Percentiles rank a stretch among this genome's conserved stretches.
Conservation (phyloP, 1,139 yeast genomes). For the Hansenula anomala region DNA sequence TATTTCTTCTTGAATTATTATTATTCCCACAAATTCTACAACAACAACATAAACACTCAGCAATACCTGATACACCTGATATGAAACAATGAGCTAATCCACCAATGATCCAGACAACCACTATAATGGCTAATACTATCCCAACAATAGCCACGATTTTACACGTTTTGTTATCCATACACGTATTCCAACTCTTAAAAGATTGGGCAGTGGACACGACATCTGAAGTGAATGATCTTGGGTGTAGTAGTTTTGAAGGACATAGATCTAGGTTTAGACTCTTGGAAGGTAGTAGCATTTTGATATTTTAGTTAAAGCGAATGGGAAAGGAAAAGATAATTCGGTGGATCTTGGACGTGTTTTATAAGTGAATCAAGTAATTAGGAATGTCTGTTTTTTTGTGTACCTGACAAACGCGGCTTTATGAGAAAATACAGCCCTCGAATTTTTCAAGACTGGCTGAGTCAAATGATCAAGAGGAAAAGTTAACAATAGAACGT, state of each 20-base stretch:
- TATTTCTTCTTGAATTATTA: not conserved
- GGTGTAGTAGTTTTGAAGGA: constrained; percentile 12
- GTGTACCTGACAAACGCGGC: no score
- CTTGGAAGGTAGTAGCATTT: not conserved
- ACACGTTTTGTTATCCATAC: constrained; percentile 75
- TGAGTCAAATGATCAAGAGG: no score
- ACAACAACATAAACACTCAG: constrained; percentile 39
- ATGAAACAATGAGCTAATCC: constrained; percentile 35
- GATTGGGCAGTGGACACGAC: constrained; percentile 44
- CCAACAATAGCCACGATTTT: constrained; percentile 77
- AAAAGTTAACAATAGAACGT: no score
- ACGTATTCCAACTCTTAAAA: constrained; percentile 67
- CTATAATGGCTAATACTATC: constrained; percentile 48
- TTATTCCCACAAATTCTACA: constrained; percentile 10
- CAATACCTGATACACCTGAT: constrained; percentile 33
- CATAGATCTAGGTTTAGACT: constrained; percentile 5
- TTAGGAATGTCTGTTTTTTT: no score
- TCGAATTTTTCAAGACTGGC: no score
- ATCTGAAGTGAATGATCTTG: constrained; percentile 12
- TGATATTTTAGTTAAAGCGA: constrained; percentile 1
- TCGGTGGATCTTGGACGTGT: no score
- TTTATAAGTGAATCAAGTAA: no score
- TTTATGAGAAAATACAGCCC: no score
- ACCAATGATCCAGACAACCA: constrained; percentile 34
- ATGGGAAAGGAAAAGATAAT: no score